Evolutionary conservation across 1,284 basidiomycete genomes (phyloP).

Genomic region (Puccinia brachypodii): DNA sequence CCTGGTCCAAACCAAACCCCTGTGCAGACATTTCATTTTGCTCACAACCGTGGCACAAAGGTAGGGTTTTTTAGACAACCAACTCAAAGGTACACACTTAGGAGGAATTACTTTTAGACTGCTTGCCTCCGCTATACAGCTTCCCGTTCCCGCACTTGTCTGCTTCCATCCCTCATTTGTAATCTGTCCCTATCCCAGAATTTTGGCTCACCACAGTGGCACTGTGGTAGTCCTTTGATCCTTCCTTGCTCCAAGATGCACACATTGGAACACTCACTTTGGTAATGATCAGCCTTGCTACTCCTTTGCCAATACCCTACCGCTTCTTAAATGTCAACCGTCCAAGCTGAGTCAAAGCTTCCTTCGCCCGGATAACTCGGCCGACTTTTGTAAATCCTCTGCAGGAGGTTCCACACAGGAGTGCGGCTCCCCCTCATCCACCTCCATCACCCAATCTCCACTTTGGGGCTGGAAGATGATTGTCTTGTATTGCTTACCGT

Average conservation of each 20-base stretch:
- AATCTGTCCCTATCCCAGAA: not conserved
- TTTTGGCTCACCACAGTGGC: not conserved
- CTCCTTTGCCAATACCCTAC: not conserved
- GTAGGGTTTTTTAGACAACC: not conserved
- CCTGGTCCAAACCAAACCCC: not conserved
- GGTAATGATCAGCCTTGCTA: not conserved
- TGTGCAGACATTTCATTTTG: not conserved
- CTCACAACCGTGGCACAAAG: constrained; percentile 13
- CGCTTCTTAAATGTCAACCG: not conserved
- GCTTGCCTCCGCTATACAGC: not conserved
- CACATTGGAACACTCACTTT: not conserved
- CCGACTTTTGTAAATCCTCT: not conserved
- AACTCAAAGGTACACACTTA: not conserved
- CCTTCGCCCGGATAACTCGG: not conserved
- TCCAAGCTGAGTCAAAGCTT: not conserved
- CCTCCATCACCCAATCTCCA: not conserved
- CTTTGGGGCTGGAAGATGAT: not conserved
- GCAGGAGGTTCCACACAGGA: not conserved
- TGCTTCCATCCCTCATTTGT: not conserved
- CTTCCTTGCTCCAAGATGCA: too few species aligned
- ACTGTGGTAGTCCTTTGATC: too few species aligned
- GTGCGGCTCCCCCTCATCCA: not conserved
- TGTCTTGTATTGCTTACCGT: not conserved
- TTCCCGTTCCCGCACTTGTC: too few species aligned
- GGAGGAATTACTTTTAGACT: not conserved